Conservation (phyloP, 257 asterid genomes). For the Solanum arcanum region DNA sequence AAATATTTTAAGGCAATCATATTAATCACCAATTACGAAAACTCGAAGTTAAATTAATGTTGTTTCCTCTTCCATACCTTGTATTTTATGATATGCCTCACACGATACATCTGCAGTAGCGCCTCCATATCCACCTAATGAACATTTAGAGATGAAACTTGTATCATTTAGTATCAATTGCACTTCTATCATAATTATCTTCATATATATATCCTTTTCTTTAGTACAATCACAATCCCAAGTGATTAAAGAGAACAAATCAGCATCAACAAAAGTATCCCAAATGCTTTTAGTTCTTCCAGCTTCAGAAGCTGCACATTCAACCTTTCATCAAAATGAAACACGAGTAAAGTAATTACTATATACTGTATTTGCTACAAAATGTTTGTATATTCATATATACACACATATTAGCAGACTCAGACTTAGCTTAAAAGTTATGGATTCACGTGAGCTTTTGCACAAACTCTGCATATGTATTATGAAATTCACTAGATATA, state of each 20-base stretch:
- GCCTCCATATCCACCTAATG: background rate
- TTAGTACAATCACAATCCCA: background rate
- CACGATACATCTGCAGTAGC: slow-evolving; percentile 15
- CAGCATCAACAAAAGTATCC: slow-evolving; percentile 35
- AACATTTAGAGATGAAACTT: background rate
- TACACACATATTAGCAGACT: too few species aligned
- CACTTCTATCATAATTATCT: background rate
- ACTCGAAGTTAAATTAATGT: background rate
- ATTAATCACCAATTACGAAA: background rate
- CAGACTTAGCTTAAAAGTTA: background rate
- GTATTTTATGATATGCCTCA: slow-evolving; percentile 22
- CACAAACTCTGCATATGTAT: background rate
- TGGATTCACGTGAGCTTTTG: background rate
- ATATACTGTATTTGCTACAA: background rate
- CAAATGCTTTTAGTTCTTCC: slow-evolving; percentile 39
- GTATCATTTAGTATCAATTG: background rate
- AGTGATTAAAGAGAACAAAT: slow-evolving; percentile 1
- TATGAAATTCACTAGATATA: background rate
- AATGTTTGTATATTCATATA: too few species aligned
- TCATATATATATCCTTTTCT: background rate
- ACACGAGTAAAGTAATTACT: background rate
- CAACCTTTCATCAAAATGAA: slow-evolving; percentile 4
- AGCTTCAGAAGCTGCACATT: slow-evolving; percentile 37
- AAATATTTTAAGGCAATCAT: background rate
- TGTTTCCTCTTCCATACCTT: slow-evolving; percentile 1